phyloP scores from a whole-genome alignment of 2,329 filamentous ascomycete genomes.

The Fusarium sp. region DNA sequence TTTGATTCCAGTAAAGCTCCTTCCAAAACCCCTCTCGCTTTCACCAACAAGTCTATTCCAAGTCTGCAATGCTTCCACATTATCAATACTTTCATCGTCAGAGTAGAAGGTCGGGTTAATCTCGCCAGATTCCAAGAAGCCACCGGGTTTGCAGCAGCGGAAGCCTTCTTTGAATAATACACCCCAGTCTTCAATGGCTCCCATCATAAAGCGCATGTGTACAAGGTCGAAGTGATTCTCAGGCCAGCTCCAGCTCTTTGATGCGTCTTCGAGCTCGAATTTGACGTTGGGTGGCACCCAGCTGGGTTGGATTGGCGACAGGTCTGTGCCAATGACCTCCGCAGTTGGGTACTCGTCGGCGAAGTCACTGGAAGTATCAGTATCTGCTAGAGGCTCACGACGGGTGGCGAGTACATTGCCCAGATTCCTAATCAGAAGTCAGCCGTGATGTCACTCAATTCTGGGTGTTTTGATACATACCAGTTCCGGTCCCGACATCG shows the following conservation, averaged over 20 bases:
- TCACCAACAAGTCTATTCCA: not conserved
- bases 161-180: constrained; percentile 4
- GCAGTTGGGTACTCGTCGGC: not conserved
- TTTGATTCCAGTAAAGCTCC: not conserved
- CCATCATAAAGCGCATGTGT: constrained; percentile 20
- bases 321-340: constrained; percentile 7
- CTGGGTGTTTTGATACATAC: not conserved
- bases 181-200: not conserved
- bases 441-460: not conserved
- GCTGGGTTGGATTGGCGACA: constrained; percentile 10
- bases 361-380: not conserved
- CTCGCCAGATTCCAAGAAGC: constrained; percentile 9
- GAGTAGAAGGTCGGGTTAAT: not conserved
- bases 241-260: not conserved
- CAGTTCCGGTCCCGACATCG: not conserved
- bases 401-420: not conserved
- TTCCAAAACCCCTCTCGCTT: not conserved
- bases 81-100: not conserved
- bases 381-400: too few relatives aligned
- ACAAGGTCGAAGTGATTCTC: not conserved
- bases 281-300: constrained; percentile 12
- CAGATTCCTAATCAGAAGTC: not conserved
- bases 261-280: constrained; percentile 16
- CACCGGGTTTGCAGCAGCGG: not conserved
- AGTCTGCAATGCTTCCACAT: not conserved